Base-by-base conservation (phyloP, 228 moss, liverwort and hornwort species). In the Sphagnum fallax region DNA sequence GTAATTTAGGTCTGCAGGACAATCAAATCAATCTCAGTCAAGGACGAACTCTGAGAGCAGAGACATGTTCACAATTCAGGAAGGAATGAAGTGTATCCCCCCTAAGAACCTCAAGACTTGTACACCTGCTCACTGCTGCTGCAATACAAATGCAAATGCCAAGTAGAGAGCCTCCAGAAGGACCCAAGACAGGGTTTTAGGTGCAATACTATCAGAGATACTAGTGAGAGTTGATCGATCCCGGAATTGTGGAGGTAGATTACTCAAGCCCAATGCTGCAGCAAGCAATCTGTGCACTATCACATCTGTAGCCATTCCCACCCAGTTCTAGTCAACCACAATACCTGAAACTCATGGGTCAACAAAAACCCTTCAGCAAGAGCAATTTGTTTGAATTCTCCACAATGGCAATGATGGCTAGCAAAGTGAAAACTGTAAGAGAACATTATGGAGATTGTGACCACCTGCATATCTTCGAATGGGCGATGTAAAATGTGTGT, bases 381-480 rank as follows among this genome's bases (percentile, higher is more conserved):
- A 32, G 32, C 32, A 32, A 32, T 32, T 32, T 32, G 32, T 32
- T 32, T 32, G 32, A 32, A 32, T 32, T 32, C 32, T 32, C 32
- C 32, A 32, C 32, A 3, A 32, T 32, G 32, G 32, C 32, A 32
- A 32, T 32, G 32, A 32, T 32, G 32, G 32, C 2, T 32, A 32
- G 32, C 32, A 32, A 32, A 32, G 32, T 32, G 32, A 32, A 32
- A 32, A 32, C 32, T 32, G 32, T 3, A 32, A 2, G 2, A 32
- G 32, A 32, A 32, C 32, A 32, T 32, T 32, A 32, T 32, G 32
- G 32, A 32, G 2, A 32, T 32, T 32, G 32, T 32, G 32, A 32
- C 2, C 71, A 94, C 95, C 95, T 87, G 98, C 98, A 84, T 93
- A 98, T 92, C 98, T 89, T 71, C 98, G 85, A 77, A 98, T 98